These are phyloP conservation scores for Westerdykella aurantiaca DNA, from an alignment of 2,329 filamentous ascomycete species.

Conservation along the genomic window DNA sequence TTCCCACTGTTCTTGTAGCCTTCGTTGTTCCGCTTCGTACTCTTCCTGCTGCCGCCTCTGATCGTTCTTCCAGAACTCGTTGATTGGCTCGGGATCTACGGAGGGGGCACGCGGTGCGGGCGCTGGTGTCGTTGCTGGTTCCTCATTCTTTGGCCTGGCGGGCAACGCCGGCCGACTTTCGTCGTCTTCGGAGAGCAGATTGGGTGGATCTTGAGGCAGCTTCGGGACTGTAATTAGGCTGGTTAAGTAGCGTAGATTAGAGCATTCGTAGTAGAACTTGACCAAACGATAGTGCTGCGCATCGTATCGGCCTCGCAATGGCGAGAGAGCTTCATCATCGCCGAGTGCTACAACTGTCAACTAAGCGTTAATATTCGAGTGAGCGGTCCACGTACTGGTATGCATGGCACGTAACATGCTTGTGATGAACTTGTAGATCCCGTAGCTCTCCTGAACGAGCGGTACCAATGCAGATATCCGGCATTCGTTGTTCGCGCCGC, in stretches of 20 bases:
- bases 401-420: conserved; percentile 99
- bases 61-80: conserved; percentile 96
- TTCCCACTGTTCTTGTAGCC: conserved; percentile 81
- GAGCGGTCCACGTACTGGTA: conserved; percentile 58
- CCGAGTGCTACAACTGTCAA: conserved; percentile 60
- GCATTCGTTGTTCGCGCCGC: conserved; percentile 90
- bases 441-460: conserved; percentile 94
- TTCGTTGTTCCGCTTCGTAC: conserved; percentile 88
- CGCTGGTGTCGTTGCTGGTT: conserved; percentile 57
- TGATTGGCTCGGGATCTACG: conserved; percentile 88
- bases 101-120: conserved; percentile 57
- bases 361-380: neutral
- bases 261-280: conserved; percentile 99
- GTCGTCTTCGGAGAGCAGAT: conserved; percentile 77
- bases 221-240: conserved; percentile 95
- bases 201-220: conserved; percentile 88
- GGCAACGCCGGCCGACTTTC: conserved; percentile 73
- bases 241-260: conserved; percentile 92
- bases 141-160: conserved; percentile 62
- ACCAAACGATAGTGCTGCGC: conserved; percentile 94
- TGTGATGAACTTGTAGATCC: conserved; percentile 98
- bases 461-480: conserved; percentile 90
- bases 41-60: conserved; percentile 86
- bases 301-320: conserved; percentile 81
- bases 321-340: conserved; percentile 86